These are phyloP conservation scores for Decorospora gaudefroyi DNA, from an alignment of 2,329 filamentous ascomycete genomes.

Conservation along the genomic window DNA sequence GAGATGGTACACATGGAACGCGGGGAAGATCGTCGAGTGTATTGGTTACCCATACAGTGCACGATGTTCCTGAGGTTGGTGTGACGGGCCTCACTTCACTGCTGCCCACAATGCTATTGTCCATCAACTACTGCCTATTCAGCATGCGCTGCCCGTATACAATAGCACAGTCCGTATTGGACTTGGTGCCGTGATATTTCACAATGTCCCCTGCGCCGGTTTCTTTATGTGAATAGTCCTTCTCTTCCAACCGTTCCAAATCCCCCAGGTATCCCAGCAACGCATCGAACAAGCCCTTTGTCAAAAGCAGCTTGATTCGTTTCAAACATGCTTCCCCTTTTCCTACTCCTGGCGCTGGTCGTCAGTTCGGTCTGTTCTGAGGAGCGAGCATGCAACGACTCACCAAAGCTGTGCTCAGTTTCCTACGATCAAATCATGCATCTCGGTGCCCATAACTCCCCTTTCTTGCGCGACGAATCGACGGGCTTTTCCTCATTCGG, in stretches of 20 bases:
- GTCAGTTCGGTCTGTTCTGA: conserved; percentile 5
- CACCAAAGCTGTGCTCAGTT: conserved; percentile 69
- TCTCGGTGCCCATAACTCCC: conserved; percentile 73
- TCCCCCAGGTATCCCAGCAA: not conserved
- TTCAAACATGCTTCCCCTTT: not conserved
- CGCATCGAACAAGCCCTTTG: not conserved
- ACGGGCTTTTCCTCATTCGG: conserved; percentile 65
- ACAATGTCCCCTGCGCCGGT: not conserved
- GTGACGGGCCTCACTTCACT: not conserved
- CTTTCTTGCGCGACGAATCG: conserved; percentile 67
- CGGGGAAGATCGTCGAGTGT: not conserved
- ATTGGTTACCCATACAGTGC: not conserved
- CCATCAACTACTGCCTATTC: not conserved
- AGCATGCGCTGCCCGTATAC: not conserved
- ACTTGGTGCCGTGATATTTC: not conserved
- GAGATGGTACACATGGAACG: not conserved
- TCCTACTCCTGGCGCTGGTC: conserved; percentile 17
- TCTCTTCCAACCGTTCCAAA: not conserved
- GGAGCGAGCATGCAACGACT: conserved; percentile 71
- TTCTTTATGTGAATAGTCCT: not conserved
- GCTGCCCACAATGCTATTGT: conserved; percentile 3
- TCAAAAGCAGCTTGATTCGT: not conserved
- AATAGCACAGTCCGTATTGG: not conserved
- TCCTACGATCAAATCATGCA: conserved; percentile 74
- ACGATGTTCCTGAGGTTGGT: not conserved